Base-by-base conservation (phyloP, 1,284 basidiomycete genomes). In the Kwoniella shivajii region DNA sequence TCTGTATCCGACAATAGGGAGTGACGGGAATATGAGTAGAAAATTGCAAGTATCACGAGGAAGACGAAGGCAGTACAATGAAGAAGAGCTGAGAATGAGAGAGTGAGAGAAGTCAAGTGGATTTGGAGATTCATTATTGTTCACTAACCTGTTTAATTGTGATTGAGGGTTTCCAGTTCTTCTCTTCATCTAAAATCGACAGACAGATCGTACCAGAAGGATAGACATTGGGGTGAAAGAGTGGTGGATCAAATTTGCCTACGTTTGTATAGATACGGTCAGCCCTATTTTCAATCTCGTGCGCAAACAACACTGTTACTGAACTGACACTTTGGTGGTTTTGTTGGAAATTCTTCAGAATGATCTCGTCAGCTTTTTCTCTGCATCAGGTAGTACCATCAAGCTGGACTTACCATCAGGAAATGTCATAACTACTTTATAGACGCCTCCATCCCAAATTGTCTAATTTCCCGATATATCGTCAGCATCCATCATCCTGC, bases 161-260 rank as follows among this genome's bases (percentile, higher is more conserved):
- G 69, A 99, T 98, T 1, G 93, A 90, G 10, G 96, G 93, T 77
- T 98, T 98, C 96, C 96, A 99, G 5, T 88, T 88, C 79, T 99
- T 99, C 79, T 99, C 96, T 76, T 99, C 96, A 74, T 99, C 95
- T 37, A 99, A 80, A 73, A 99, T 99, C 14, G 93, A 97, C 22
- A 99, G 83, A 76, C 96, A 99, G 49, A 99, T 94, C 20, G 96
- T 99, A 26, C 96, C 96, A 16, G 93, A 97, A 0, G 96, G 96
- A 77, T 97, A 99, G 51, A 99, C 93, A 75, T 99, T 99, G 27
- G 95, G 95, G 77, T 99, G 95, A 81, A 97, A 99, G 48, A 98
- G 82, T 27, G 95, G 90, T 2, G 96, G 95, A 1, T 87, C 84
- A 80, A 99, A 99, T 85, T 98, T 98, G 82, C 92, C 93, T 96